Evolutionary conservation across 2,329 filamentous ascomycete genomes (phyloP), one percentile per base, ranked within the genome.

Genomic region (Cadophora gregata): DNA sequence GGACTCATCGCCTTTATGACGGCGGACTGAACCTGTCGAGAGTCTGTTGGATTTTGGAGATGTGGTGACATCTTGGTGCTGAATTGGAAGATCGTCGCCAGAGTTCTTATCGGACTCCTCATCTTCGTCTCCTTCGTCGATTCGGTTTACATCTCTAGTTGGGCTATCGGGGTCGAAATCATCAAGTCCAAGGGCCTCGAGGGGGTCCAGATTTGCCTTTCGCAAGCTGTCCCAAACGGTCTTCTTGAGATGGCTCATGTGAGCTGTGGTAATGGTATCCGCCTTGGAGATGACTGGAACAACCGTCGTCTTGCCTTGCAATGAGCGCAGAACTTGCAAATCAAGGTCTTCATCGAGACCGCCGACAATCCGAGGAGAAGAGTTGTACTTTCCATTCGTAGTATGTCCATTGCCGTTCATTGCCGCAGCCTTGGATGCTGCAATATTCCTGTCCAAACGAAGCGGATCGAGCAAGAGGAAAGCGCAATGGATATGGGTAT

Each of bases 221-320:
- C 96, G 95, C 69, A 99, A 84, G 73, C 91, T 94, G 63, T 93
- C 88, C 88, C 92, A 96, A 38, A 99, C 94, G 14, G 90, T 90
- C 80, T 90, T 93, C 83, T 97, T 97, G 71, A 99, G 86, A 74
- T 93, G 90, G 55, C 87, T 84, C 96, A 98, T 98, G 80, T 99
- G 96, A 62, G 92, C 91, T 0, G 91, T 90, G n/a, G 96, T 98
- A 74, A 98, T 91, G 16, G 94, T 97, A 78, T 99, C 96, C 47
- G 96, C 95, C 81, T 99, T 99, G 77, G 93, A 92, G 76, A 99
- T 95, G 66, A 99, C 90, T 0, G 96, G 96, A 56, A 99, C 93
- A 67, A 98, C 93, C 0, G 93, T 97, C 0, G 96, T 98, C 84
- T 97, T 97, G 74, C 92, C 91, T 78, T 97, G 90, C 31, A 99